phyloP scores from a whole-genome alignment of 768 basidiomycete species.

The Russula olivacea region DNA sequence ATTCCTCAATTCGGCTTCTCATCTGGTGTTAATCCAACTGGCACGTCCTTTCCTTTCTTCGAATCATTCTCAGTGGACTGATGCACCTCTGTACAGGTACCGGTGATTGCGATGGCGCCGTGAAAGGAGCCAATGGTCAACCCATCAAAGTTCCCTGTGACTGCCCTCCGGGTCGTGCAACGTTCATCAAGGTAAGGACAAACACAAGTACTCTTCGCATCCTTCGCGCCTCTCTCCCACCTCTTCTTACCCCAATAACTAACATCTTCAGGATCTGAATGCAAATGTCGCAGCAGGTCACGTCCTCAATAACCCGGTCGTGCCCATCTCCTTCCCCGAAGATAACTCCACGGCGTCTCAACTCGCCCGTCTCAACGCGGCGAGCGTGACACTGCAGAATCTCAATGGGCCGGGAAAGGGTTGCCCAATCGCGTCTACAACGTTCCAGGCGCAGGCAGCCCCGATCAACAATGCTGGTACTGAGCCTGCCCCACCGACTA shows the following conservation, averaged over 20 bases:
- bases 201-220: too few species aligned
- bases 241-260: not conserved
- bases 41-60: constrained; percentile 30
- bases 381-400: constrained; percentile 65
- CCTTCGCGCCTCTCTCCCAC: not conserved
- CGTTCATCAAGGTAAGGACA: constrained; percentile 46
- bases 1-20: constrained; percentile 51
- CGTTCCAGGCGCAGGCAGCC: constrained; percentile 39
- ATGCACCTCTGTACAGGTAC: constrained; percentile 36
- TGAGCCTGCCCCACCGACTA: not conserved
- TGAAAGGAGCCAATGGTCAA: constrained; percentile 49
- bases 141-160: constrained; percentile 57
- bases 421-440: constrained; percentile 60
- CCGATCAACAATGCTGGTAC: constrained; percentile 20
- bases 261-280: constrained; percentile 24
- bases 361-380: constrained; percentile 45
- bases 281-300: constrained; percentile 19
- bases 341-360: constrained; percentile 38
- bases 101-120: constrained; percentile 64
- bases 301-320: constrained; percentile 15
- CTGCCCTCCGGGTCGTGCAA: constrained; percentile 53
- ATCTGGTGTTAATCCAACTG: constrained; percentile 56
- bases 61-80: not conserved
- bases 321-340: constrained; percentile 38
- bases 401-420: constrained; percentile 59